Base-by-base conservation (phyloP, 2,329 filamentous ascomycete genomes). In the Zasmidium angulare region DNA sequence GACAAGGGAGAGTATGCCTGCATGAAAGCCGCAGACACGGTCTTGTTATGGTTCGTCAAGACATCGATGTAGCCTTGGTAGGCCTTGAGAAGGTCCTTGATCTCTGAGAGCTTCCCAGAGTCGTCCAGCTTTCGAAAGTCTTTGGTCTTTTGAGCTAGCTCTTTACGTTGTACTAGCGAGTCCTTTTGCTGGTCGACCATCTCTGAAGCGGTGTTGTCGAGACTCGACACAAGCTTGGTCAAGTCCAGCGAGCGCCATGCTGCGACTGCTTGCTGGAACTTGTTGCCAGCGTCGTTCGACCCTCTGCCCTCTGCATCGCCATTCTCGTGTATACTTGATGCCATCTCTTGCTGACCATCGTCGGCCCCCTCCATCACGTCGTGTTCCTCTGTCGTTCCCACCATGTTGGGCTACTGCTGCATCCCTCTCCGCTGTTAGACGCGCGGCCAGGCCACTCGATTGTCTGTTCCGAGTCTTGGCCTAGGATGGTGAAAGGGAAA, bases 1-100 rank as follows among this genome's bases (percentile, higher is more conserved):
- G 93, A 96, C 29, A 99, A 81, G 2, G 92, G 90, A 3, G 92
- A 95, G 75, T 99, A 99, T 24, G 95, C 82, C 70, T 96, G 91
- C 63, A 99, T 81, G 72, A 99, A 99, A 6, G 93, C 89, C 17
- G 92, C 93, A 68, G 96, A 96, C 55, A 95, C 91, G 4, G 91
- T 86, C 77, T 99, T 99, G 68, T 92, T 95, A 75, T 98, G 93
- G 75, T 93, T 97, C 20, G 95, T 96, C 62, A 99, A 83, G 59
- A 96, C 87, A 73, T 99, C 95, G 75, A 99, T 97, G 72, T 98
- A 99, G 54, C 89, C 89, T 78, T 99, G 95, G 79, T 99, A 99
- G 52, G 93, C 92, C 93, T 75, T 71, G 60, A 99, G 78, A 53
- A 99, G 78, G 43, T 86, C 86, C 77, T 98, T 99, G 79, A 96